Base-by-base conservation (phyloP, 2,329 filamentous ascomycete species). In the Cryphonectria carpinicola region DNA sequence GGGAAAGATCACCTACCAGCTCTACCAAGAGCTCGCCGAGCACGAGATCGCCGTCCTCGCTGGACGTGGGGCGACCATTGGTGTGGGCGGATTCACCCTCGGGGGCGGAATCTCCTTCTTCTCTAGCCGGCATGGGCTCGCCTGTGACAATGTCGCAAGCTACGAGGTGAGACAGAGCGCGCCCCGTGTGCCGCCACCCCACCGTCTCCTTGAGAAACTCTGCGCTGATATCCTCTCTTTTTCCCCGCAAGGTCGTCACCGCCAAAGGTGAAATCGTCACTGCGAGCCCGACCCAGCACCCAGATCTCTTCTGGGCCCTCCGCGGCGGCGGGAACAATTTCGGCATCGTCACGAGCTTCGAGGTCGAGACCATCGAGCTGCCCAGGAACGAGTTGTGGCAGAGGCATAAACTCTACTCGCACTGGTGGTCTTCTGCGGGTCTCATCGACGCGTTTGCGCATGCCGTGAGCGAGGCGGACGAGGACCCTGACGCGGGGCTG, bases 301-400 rank as follows among this genome's bases (percentile, higher is more conserved):
- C 80, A 0, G 87, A 89, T 68, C 80, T 90, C 2, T 89, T 85
- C 78, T 89, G 86, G 85, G 88, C 87, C 3, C 80, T 89, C 1
- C 65, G 65, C 25, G 65, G 65, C 5, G 65, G 49, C 22, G 65
- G 65, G 22, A 66, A 66, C 35, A 89, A 84, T 62, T 89, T 87
- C 72, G 88, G 84, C 25, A 80, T 90, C 3, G 85, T 89, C 6
- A 80, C 83, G 13, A 85, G 84, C 22, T 82, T 89, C 76, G 80
- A 83, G 41, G 75, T 86, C 22, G 76, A 76, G 11, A 81, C 82
- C 0, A 78, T 81, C 65, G 75, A 78, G 1, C 80, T 73, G 52
- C 72, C 72, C 1, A 68, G 76, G 10, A 80, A 79, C 19, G 49
- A 77, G 3, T 76, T 85, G 65, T 82, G 81, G 79, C 82, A 81